Evolutionary conservation across 2,329 filamentous ascomycete species (phyloP), one percentile per base, ranked within the genome.

Genomic region (Colletotrichum tanaceti): DNA sequence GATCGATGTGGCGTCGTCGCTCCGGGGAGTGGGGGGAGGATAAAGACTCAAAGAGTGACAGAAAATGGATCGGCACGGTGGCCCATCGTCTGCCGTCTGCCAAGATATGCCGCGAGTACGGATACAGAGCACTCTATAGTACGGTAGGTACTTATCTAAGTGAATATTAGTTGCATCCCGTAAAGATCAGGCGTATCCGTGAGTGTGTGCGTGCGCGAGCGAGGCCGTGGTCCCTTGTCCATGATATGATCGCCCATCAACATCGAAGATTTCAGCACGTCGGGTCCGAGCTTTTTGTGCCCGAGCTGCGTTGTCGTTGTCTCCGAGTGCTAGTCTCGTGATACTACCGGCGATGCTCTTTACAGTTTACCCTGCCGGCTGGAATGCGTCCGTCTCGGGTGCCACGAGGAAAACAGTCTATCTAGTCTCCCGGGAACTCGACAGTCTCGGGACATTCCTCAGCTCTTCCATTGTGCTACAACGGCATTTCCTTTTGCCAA

Each of bases 41-140:
- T 5, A n/a, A n/a, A n/a, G n/a, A n/a, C n/a, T n/a, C n/a, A 28
- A 28, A 28, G 28, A 28, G 28, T 6, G 6, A 28, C 28, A 28
- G 65, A 58, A 39, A 67, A 64, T 67, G 65, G 65, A 68, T 68
- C 60, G 65, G 52, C 65, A 52, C 44, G 6, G 49, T 44, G 46
- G 53, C 39, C 60, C 32, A 18, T 18, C 50, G 20, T 13, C 50
- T 54, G 50, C 35, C 7, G n/a, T 32, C 28, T 38, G 41, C 24
- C 55, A 46, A 46, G 28, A 32, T n/a, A 7, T 28, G 28, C 28
- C 28, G 28, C 28, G 6, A 28, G 28, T n/a, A n/a, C n/a, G n/a
- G n/a, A n/a, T 28, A 28, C 28, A 28, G 28, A 28, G 28, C 7
- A 28, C 28, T 28, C 5, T 28, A 7, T 28, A 28, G 28, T 28